Evolutionary conservation across 2,329 filamentous ascomycete species (phyloP).

Genomic region (Ilyonectria sp.): DNA sequence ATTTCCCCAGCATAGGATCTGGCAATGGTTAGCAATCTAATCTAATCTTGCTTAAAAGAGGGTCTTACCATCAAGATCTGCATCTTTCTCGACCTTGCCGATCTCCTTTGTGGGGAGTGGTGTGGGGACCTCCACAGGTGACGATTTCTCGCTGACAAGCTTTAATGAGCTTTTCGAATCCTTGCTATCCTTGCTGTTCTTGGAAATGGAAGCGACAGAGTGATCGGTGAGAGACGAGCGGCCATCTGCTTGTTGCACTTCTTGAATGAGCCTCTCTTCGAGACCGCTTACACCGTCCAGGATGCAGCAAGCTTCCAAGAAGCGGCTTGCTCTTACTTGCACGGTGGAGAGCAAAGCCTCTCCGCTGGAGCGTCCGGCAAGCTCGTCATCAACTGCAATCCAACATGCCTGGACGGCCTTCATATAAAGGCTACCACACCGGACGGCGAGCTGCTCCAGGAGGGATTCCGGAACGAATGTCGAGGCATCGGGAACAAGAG

Average conservation of each 20-base stretch:
- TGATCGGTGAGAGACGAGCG: background rate
- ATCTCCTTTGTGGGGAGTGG: constrained; percentile 4
- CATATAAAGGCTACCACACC: constrained; percentile 82
- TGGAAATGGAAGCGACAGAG: constrained; percentile 14
- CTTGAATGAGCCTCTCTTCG: constrained; percentile 67
- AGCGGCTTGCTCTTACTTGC: constrained; percentile 70
- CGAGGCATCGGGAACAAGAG: constrained; percentile 60
- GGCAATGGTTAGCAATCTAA: constrained; percentile 19
- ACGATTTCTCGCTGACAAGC: constrained; percentile 38
- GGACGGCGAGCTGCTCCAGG: constrained; percentile 74
- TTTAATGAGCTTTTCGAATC: constrained; percentile 26
- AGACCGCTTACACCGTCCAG: constrained; percentile 72
- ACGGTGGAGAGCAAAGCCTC: constrained; percentile 69
- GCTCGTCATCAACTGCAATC: constrained; percentile 76
- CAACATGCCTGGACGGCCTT: constrained; percentile 82
- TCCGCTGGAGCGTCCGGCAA: constrained; percentile 61
- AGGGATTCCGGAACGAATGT: constrained; percentile 73
- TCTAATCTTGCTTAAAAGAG: background rate
- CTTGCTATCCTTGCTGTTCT: constrained; percentile 28
- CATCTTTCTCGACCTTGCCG: constrained; percentile 24
- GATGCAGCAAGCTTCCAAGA: constrained; percentile 73
- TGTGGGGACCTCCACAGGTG: background rate
- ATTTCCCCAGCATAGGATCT: constrained; percentile 42
- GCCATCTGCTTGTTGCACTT: constrained; percentile 54
- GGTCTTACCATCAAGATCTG: constrained; percentile 41